A percentile compares a stretch with the other conserved stretches of the same genome.
These are phyloP conservation scores for Pleurotus tuoliensis DNA, from an alignment of 768 basidiomycete species.

Conservation along the genomic window DNA sequence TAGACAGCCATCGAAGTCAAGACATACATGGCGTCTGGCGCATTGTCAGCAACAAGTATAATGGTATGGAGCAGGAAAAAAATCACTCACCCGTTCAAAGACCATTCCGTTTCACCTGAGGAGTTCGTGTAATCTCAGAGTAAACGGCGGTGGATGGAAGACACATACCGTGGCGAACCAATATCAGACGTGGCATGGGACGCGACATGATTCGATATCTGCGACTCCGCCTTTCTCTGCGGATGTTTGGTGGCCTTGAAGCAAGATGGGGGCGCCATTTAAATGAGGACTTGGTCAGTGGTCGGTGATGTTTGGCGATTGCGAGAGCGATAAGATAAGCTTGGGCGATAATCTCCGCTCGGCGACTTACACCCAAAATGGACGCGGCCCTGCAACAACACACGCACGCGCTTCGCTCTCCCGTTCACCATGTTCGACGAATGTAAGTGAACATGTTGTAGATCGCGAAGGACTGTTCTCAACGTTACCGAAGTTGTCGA, in stretches of 20 bases:
- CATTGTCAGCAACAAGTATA: too few species aligned
- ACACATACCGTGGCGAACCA: conserved; percentile 69
- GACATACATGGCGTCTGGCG: conserved; percentile 58
- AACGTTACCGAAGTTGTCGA: conserved; percentile 66
- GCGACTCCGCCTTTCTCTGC: not conserved
- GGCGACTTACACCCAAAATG: not conserved
- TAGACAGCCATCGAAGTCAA: not conserved
- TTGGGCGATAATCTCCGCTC: too few species aligned
- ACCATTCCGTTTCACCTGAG: conserved; percentile 93
- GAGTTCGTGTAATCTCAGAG: not conserved
- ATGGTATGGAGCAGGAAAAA: not conserved
- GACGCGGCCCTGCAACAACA: not conserved
- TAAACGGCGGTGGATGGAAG: not conserved
- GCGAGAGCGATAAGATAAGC: conserved; percentile 5
- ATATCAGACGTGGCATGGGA: conserved; percentile 70
- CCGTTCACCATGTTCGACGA: conserved; percentile 56
- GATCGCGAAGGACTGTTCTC: conserved; percentile 7
- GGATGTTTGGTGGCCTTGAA: not conserved
- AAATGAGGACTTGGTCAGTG: not conserved
- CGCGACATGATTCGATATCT: conserved; percentile 25
- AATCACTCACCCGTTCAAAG: conserved; percentile 65
- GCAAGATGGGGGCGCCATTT: conserved; percentile 20
- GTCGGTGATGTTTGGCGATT: conserved; percentile 5
- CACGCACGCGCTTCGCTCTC: not conserved
- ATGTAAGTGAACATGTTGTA: conserved; percentile 36